Conservation (phyloP, 192 early-diverging fungal species). For the Coemansia erecta region DNA sequence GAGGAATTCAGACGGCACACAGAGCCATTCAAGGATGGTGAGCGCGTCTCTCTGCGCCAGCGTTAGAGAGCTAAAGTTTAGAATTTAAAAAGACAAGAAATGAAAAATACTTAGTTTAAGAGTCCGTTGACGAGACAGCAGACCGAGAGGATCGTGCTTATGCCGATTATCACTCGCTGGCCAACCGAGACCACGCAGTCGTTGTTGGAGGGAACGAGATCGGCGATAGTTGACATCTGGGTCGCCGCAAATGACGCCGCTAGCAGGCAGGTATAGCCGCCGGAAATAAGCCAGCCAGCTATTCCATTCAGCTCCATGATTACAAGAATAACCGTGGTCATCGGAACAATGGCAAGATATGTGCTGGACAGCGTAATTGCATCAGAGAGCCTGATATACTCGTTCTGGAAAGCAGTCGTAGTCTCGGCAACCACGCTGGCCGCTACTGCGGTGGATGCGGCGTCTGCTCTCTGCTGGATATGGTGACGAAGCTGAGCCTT, state of each 20-base stretch:
- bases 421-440: background rate
- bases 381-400: constrained; percentile 7
- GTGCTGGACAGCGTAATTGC: constrained; percentile 15
- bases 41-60: constrained; percentile 18
- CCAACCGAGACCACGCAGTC: constrained; percentile 16
- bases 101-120: constrained; percentile 7
- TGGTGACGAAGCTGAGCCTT: constrained; percentile 16
- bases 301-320: constrained; percentile 45
- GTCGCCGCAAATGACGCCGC: constrained; percentile 24
- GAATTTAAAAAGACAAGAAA: constrained; percentile 5
- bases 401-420: constrained; percentile 12
- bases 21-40: constrained; percentile 41
- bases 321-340: constrained; percentile 22
- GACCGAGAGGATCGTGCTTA: constrained; percentile 12
- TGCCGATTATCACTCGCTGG: constrained; percentile 22
- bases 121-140: constrained; percentile 25
- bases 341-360: constrained; percentile 28
- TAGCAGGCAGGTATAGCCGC: constrained; percentile 35
- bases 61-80: constrained; percentile 1
- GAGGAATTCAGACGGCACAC: constrained; percentile 37
- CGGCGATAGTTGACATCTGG: constrained; percentile 21
- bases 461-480: constrained; percentile 1
- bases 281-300: constrained; percentile 29
- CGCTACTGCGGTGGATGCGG: background rate
- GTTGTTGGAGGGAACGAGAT: background rate